These are phyloP conservation scores for Sinapis alba DNA, from an alignment of 441 rosid genomes.

Conservation along the genomic window DNA sequence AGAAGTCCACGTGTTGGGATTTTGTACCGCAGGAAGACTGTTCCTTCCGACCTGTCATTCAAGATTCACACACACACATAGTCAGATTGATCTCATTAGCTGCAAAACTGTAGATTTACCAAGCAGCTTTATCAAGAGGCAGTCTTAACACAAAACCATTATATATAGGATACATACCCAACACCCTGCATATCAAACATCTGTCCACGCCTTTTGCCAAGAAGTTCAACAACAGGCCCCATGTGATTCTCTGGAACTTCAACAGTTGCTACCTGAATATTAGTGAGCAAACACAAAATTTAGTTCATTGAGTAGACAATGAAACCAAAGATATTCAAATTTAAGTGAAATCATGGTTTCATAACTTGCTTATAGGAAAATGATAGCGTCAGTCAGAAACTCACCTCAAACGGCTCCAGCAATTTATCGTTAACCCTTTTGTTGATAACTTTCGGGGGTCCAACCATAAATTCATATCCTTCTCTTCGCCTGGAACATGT, in stretches of 20 bases:
- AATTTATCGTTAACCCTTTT: constrained; percentile 75
- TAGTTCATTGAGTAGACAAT: neutral
- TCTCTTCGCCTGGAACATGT: constrained; percentile 86
- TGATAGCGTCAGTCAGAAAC: constrained; percentile 24
- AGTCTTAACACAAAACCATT: constrained; percentile 1
- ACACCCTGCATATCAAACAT: constrained; percentile 95
- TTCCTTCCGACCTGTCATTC: constrained; percentile 74
- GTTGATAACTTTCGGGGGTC: constrained; percentile 97
- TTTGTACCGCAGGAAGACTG: constrained; percentile 74
- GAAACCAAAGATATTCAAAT: constrained; percentile 17
- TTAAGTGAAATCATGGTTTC: constrained; percentile 10
- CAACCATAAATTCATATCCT: constrained; percentile 99
- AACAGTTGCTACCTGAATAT: constrained; percentile 81
- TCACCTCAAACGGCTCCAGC: constrained; percentile 91
- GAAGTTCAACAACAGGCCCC: constrained; percentile 99
- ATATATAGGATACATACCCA: constrained; percentile 55
- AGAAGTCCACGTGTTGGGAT: constrained; percentile 99
- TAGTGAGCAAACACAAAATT: neutral
- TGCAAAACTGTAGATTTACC: neutral
- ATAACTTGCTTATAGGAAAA: constrained; percentile 15
- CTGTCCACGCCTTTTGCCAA: constrained; percentile 94
- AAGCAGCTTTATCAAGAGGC: neutral
- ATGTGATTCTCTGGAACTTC: constrained; percentile 95
- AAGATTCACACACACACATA: constrained; percentile 28
- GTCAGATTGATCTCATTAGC: constrained; percentile 20